Evolutionary conservation across 164 flowering plant genomes (phyloP), one percentile per base, ranked within the genome.

Genomic region (Umbilicus rupestris): DNA sequence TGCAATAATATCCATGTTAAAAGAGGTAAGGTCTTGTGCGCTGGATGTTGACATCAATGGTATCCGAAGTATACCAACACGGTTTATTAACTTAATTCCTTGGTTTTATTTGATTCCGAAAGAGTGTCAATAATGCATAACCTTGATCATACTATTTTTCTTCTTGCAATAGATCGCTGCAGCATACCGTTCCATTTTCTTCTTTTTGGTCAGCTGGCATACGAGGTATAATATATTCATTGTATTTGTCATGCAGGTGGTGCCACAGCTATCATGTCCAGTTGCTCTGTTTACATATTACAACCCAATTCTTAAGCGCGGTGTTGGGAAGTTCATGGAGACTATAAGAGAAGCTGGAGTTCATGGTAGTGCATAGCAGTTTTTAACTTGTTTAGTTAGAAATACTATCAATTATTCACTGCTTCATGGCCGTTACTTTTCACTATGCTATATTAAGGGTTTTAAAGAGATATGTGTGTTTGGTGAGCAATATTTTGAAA

Each of bases 301-400:
- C 81, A 93, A 93, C 69, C 94, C 97, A 42, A 93, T 93, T 69
- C 90, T 90, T 28, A 89, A 83, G 84, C 90, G 96, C 69, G 96
- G 98, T 17, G 62, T 78, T 71, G 92, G 68, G 74, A 84, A 82
- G 45, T 93, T 90, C 76, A 89, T 90, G 92, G 65, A 78, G 70
- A 86, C 76, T 35, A 68, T 89, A 66, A 82, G 75, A 71, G 88
- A 84, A 69, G 79, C 64, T 60, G 95, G 96, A 14, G 77, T 90
- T 45, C 89, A 85, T 70, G 98, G 98, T 90, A 85, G 12, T 62
- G 14, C 35, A 55, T 3, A 52, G 4, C 1, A 24, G 31, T 55
- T 33, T n/a, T 37, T 62, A 22, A 17, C 45, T 24, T 29, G 29
- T 37, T 63, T 39, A 22, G 41, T 37, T 63, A 10, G 28, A 10